Evolutionary conservation across 1,284 basidiomycete genomes (phyloP).

Genomic region (Erythrobasidium hasegawianum): DNA sequence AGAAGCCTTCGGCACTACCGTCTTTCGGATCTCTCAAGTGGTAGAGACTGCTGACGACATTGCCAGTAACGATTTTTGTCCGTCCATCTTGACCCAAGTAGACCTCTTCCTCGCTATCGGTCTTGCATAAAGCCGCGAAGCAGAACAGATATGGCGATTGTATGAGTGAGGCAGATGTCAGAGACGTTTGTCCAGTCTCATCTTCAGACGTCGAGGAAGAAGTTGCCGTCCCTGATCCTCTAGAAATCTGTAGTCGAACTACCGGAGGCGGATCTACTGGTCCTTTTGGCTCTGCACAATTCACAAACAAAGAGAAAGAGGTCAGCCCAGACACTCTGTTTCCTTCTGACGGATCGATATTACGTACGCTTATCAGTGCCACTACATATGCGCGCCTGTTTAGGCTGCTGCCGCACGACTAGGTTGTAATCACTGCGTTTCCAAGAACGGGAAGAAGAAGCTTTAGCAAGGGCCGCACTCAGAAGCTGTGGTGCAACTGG

Average conservation of each 20-base stretch:
- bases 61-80: constrained; percentile 80
- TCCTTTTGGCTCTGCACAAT: constrained; percentile 66
- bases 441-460: background rate
- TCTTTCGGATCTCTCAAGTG: constrained; percentile 88
- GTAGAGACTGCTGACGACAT: constrained; percentile 86
- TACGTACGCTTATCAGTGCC: constrained; percentile 72
- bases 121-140: constrained; percentile 66
- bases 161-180: constrained; percentile 47
- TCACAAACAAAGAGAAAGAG: background rate
- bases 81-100: constrained; percentile 92
- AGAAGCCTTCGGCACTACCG: constrained; percentile 75
- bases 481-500: no score
- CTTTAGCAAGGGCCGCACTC: no score
- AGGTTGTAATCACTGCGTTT: constrained; percentile 72
- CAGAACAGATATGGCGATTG: constrained; percentile 94
- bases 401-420: constrained; percentile 78
- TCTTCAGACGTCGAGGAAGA: constrained; percentile 38
- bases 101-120: constrained; percentile 67
- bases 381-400: constrained; percentile 82
- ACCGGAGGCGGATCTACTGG: constrained; percentile 96
- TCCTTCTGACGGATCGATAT: background rate
- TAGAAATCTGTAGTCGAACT: constrained; percentile 77
- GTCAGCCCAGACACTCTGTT: no score
- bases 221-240: constrained; percentile 36
- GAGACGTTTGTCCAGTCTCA: background rate